These are phyloP conservation scores for Toxicodendron radicans DNA, from an alignment of 345 rosid genomes.

Conservation along the genomic window DNA sequence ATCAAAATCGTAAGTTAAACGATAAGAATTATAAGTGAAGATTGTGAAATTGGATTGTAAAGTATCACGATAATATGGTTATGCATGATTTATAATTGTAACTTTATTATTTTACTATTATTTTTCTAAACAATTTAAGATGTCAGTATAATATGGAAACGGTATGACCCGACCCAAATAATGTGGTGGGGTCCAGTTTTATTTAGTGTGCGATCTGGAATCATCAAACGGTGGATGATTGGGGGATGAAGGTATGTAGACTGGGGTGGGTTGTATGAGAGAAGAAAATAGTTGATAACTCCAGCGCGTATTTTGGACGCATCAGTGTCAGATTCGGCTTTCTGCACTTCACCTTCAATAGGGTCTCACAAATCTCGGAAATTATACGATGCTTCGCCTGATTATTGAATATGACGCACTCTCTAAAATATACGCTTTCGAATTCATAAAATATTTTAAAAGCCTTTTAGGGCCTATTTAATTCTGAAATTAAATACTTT, in stretches of 20 bases:
- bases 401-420: background rate
- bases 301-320: conserved; percentile 7
- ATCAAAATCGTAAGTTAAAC: too few relatives aligned
- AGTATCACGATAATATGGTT: too few relatives aligned
- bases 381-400: background rate
- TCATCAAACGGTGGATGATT: background rate
- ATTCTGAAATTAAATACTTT: too few relatives aligned
- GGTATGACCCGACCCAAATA: background rate
- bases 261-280: background rate
- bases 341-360: background rate
- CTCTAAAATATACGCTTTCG: background rate
- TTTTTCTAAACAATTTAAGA: too few relatives aligned
- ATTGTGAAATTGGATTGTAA: too few relatives aligned
- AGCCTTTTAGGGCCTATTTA: too few relatives aligned
- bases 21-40: too few relatives aligned
- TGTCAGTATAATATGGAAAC: too few relatives aligned
- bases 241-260: background rate
- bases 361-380: background rate
- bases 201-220: background rate
- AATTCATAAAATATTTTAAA: too few relatives aligned
- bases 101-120: too few relatives aligned
- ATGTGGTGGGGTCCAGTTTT: background rate
- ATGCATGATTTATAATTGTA: too few relatives aligned
- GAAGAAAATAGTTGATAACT: background rate
- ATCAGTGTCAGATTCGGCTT: background rate